Evolutionary conservation across 192 early-diverging fungal species (phyloP).

Genomic region (Chytriomyces sp.): DNA sequence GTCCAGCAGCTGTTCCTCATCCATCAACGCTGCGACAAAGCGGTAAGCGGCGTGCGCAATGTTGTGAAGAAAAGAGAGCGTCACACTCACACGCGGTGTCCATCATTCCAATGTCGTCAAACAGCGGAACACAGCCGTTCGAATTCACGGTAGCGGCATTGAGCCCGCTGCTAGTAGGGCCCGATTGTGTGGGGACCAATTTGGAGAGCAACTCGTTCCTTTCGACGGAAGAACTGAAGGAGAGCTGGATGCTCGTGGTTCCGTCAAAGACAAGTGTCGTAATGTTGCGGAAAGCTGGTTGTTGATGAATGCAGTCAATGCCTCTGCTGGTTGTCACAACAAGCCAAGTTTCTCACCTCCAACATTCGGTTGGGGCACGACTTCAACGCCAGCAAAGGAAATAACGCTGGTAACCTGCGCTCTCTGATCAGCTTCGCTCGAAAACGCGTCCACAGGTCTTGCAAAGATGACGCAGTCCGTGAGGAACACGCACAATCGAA

Average conservation of each 20-base stretch:
- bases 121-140: not conserved
- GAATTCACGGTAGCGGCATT: not conserved
- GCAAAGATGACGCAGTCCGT: slow-evolving; percentile 19
- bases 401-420: not conserved
- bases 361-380: not conserved
- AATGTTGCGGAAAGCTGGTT: slow-evolving; percentile 8
- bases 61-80: not conserved
- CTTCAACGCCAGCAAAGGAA: slow-evolving; percentile 15
- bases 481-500: slow-evolving; percentile 1
- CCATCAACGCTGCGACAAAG: not conserved
- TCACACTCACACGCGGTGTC: not conserved
- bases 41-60: not conserved
- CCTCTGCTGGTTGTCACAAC: not conserved
- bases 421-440: not conserved
- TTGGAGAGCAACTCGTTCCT: not conserved
- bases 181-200: not conserved
- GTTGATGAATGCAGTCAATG: not conserved
- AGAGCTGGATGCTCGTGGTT: slow-evolving; percentile 4
- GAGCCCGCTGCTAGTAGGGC: not conserved
- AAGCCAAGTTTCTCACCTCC: slow-evolving; percentile 1
- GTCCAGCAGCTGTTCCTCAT: not conserved
- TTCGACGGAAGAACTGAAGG: slow-evolving; percentile 4
- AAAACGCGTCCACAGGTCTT: slow-evolving; percentile 1
- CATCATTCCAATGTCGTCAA: slow-evolving; percentile 1
- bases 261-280: slow-evolving; percentile 8